Evolutionary conservation across 176 grass and related monocot species (phyloP).

Genomic region (Oryza glumipatula): DNA sequence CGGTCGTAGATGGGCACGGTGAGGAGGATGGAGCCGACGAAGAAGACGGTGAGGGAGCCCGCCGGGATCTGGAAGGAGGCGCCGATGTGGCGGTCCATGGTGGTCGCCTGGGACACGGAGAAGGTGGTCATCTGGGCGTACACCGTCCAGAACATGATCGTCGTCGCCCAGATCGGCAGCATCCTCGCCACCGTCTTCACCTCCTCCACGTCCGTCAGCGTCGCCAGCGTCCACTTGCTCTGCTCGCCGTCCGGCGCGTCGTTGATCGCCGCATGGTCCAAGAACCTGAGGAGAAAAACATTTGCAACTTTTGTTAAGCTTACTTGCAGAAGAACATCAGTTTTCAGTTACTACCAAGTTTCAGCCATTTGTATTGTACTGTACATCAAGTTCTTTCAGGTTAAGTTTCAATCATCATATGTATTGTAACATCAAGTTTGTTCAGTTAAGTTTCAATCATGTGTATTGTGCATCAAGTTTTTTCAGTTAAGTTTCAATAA

Average conservation of each 20-base stretch:
- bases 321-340: not conserved
- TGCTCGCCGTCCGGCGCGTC: conserved; percentile 39
- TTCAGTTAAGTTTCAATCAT: too few relatives aligned
- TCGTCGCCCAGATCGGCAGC: conserved; percentile 93
- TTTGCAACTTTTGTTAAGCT: not conserved
- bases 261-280: conserved; percentile 72
- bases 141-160: conserved; percentile 98
- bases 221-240: conserved; percentile 71
- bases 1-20: conserved; percentile 89
- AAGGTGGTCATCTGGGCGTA: conserved; percentile 99
- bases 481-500: too few relatives aligned
- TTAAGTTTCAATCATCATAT: too few relatives aligned
- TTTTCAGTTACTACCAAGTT: not conserved
- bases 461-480: too few relatives aligned
- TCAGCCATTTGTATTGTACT: too few relatives aligned
- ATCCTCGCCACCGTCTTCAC: conserved; percentile 80
- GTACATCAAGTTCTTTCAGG: too few relatives aligned
- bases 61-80: conserved; percentile 72
- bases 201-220: conserved; percentile 91
- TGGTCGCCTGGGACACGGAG: conserved; percentile 87
- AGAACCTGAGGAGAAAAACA: conserved; percentile 52
- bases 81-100: conserved; percentile 83
- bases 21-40: conserved; percentile 87
- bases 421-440: too few relatives aligned
- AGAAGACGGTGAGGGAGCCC: conserved; percentile 89